Base-by-base conservation (phyloP, 1,284 basidiomycete genomes). In the Caloboletus inedulis region DNA sequence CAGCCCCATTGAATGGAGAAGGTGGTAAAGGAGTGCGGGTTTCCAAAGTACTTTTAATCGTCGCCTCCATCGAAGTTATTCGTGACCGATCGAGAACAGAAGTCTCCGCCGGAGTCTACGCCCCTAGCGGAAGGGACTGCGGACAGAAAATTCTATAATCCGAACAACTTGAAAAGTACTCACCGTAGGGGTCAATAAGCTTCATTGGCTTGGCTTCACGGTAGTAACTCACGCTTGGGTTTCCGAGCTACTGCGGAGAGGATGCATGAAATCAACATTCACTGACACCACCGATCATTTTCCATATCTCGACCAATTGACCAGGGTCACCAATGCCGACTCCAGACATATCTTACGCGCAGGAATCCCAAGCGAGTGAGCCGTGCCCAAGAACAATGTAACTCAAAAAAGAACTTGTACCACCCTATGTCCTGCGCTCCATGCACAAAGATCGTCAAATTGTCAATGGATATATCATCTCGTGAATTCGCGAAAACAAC, bases 381-480 rank as follows among this genome's bases (percentile, higher is more conserved):
- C 10, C 27, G 8, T 19, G 19, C 12, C 31, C 16, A 19, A 14
- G 33, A 10, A 35, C 3, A 12, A 29, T 18, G 21, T 7, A n/a
- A 46, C 29, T 18, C 27, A 33, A 27, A n/a, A 33, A 27, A n/a
- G n/a, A 35, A 41, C 4, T 21, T 14, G 23, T 29, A 18, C 27
- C n/a, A 37, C 18, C 18, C 7, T 7, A 27, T 21, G 23, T 33
- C n/a, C 12, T 30, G 19, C n/a, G n/a, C 21, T 14, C 40, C 35
- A 27, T 39, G 35, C 34, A 43, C 18, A 35, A 42, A 36, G 23
- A 19, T 27, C 16, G 29, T 47, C 33, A 43, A 25, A 45, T 40
- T 36, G 36, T 35, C 31, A 43, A 50, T 23, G 39, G 27, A 21
- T 37, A 37, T 47, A 54, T 47, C 57, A 53, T 47, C 35, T 39